Conservation (phyloP, 73 alveolate species). For the Paramecium tetraurelia region DNA sequence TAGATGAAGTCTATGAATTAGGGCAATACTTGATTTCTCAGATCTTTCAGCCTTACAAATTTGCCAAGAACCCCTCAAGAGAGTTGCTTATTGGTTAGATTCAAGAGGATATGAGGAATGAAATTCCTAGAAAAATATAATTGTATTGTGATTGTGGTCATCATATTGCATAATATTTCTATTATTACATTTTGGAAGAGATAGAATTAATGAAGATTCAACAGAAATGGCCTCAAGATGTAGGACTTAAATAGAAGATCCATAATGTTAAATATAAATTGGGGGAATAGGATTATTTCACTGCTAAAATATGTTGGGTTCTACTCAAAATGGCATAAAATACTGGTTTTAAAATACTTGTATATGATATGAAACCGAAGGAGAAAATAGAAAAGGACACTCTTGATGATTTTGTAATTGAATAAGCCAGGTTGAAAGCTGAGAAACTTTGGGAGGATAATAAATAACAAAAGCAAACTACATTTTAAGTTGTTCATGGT, state of each 20-base stretch:
- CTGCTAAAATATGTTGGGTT: conserved; percentile 4
- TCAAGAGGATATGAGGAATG: not conserved
- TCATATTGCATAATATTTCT: not conserved
- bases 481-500: not conserved
- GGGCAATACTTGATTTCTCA: not conserved
- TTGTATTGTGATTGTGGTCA: conserved; percentile 28
- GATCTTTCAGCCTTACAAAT: not conserved
- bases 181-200: conserved; percentile 21
- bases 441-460: not conserved
- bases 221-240: conserved; percentile 42
- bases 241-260: not conserved
- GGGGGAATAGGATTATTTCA: conserved; percentile 21
- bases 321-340: not conserved
- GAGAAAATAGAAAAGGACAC: not conserved
- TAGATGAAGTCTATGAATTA: conserved; percentile 10
- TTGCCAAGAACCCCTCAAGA: not conserved
- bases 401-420: not conserved
- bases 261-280: conserved; percentile 36
- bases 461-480: not conserved
- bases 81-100: not conserved
- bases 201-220: not conserved
- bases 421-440: not conserved
- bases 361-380: not conserved
- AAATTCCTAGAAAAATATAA: conserved; percentile 18
- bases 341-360: not conserved